Base-by-base conservation (phyloP, 1,284 basidiomycete species). In the Ustilago esculenta region DNA sequence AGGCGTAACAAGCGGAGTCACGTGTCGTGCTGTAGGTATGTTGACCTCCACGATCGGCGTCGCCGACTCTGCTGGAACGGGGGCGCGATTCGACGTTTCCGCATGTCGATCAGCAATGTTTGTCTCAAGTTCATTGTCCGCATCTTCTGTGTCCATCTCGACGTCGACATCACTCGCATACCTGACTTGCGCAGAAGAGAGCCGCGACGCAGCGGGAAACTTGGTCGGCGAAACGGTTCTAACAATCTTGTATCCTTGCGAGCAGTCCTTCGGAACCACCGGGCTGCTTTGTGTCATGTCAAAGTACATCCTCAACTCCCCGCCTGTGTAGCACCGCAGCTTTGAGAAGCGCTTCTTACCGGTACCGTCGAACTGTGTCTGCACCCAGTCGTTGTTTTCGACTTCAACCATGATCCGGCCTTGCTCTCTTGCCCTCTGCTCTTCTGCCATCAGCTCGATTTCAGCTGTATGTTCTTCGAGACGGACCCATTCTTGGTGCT, bases 341-440 rank as follows among this genome's bases (percentile, higher is more conserved):
- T 35, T 57, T 0, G 49, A 17, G 15, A 45, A 35, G 11, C 17
- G 29, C 50, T 52, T 48, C 17, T 50, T 40, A 0, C 61, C 61
- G 12, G 27, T 11, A 5, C 23, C 17, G 20, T 65, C 61, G 25
- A 25, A 45, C 34, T 57, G 54, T 20, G 54, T 53, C 15, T 33
- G 40, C 12, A 54, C 36, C 17, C 39, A 43, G 4, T 48, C 51
- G 14, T 18, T 18, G 23, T 36, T 27, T 11, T 59, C 42, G 15
- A 44, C 25, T 11, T 58, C 55, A 20, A 66, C 42, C 29, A 59
- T 36, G 25, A 66, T 49, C 18, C 48, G 17, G 5, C 63, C 63
- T 32, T 50, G 46, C n/a, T 42, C 51, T 4, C 46, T 27, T n/a
- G 51, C 63, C 18, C 39, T 44, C 7, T 46, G 27, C 32, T 66